Conservation (phyloP, 2,329 filamentous ascomycete species). For the Amauroascus verrucosus region DNA sequence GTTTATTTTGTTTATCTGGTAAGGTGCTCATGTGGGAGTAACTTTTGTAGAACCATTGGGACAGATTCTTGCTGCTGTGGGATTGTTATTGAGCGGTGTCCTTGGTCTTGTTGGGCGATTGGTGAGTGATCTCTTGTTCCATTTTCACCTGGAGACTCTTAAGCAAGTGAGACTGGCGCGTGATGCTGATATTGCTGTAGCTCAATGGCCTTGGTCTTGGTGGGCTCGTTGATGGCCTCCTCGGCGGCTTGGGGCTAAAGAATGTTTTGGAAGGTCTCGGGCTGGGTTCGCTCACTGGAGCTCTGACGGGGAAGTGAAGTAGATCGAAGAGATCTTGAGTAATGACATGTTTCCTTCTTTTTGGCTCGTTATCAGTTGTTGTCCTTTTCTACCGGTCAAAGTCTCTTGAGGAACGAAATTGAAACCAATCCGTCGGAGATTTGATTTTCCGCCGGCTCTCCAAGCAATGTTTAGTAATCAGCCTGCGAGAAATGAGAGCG, state of each 20-base stretch:
- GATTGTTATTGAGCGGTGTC: slow-evolving; percentile 70
- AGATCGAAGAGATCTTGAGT: slow-evolving; percentile 20
- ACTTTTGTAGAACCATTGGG: slow-evolving; percentile 71
- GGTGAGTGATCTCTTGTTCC: slow-evolving; percentile 60
- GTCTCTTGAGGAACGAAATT: too few species aligned
- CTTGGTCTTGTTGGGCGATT: slow-evolving; percentile 73
- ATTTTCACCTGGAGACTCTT: background rate
- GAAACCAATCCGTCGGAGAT: too few species aligned
- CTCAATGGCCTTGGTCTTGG: slow-evolving; percentile 12
- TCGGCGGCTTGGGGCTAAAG: slow-evolving; percentile 60
- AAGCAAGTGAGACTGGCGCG: background rate
- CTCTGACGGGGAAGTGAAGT: slow-evolving; percentile 44
- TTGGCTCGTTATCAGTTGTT: background rate
- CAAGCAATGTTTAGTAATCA: too few species aligned
- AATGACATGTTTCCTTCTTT: background rate
- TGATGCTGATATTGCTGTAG: background rate
- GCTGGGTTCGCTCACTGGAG: slow-evolving; percentile 40
- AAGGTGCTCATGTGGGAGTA: too few species aligned
- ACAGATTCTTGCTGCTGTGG: slow-evolving; percentile 86
- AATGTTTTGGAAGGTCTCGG: slow-evolving; percentile 42
- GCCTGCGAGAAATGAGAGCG: too few species aligned
- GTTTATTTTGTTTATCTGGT: background rate
- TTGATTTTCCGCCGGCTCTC: too few species aligned
- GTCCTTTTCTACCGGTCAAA: background rate
- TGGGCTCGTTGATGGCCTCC: slow-evolving; percentile 53